phyloP scores from a whole-genome alignment of 2,329 filamentous ascomycete species.

The Nemania sp. region DNA sequence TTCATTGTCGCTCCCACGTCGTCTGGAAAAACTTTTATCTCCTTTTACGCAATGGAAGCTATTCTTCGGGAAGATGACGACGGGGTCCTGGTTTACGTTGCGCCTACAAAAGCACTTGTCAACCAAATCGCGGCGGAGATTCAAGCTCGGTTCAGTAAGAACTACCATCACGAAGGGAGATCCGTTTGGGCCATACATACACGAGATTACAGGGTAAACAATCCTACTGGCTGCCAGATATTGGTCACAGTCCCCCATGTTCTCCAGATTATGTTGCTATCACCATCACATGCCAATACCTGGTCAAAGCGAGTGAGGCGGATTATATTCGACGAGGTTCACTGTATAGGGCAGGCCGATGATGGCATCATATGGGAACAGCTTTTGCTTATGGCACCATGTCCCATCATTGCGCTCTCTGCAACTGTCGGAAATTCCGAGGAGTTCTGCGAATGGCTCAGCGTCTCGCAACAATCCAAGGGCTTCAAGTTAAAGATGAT shows the following conservation, averaged over 20 bases:
- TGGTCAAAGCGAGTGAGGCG: slow-evolving; percentile 72
- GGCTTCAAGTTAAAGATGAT: slow-evolving; percentile 70
- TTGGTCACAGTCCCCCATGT: slow-evolving; percentile 79
- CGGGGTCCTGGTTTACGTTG: slow-evolving; percentile 76
- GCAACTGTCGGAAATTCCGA: slow-evolving; percentile 78
- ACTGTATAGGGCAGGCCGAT: slow-evolving; percentile 77
- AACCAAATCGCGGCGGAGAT: slow-evolving; percentile 84
- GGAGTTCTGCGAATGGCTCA: slow-evolving; percentile 72
- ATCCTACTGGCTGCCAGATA: slow-evolving; percentile 72
- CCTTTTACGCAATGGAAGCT: slow-evolving; percentile 82
- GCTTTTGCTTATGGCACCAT: slow-evolving; percentile 72
- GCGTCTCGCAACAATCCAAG: slow-evolving; percentile 64
- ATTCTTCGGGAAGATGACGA: slow-evolving; percentile 70
- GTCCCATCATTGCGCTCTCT: slow-evolving; percentile 78
- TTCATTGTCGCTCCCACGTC: slow-evolving; percentile 79
- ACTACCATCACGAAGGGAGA: slow-evolving; percentile 61
- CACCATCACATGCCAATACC: slow-evolving; percentile 63
- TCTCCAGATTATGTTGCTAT: slow-evolving; percentile 76
- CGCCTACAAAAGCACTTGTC: slow-evolving; percentile 79
- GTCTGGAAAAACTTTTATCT: slow-evolving; percentile 83
- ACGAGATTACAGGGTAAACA: slow-evolving; percentile 75
- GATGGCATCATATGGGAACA: slow-evolving; percentile 82
- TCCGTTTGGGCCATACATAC: slow-evolving; percentile 82
- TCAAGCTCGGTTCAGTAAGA: slow-evolving; percentile 74
- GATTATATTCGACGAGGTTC: slow-evolving; percentile 83